Evolutionary conservation across 805 yeast species (phyloP), one percentile per base, ranked within the genome.

Genomic region (Nakazawaea molendinolei): DNA sequence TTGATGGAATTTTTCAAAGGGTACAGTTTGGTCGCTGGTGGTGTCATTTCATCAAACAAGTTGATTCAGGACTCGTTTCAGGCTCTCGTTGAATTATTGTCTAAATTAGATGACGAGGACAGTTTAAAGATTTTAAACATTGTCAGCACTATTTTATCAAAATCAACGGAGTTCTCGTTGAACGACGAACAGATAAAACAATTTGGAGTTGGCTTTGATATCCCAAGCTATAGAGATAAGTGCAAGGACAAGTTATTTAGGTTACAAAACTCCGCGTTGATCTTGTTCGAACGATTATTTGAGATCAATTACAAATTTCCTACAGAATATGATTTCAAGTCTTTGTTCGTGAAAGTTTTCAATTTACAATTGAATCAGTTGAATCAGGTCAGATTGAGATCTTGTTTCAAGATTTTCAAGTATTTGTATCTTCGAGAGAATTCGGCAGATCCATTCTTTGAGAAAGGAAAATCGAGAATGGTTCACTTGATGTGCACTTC

Each of bases 321-420:
- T 0, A 18, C 10, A 0, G 37, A 27, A 2, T 58, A 60, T 28
- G 47, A 51, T 18, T 46, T 54, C 14, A 47, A 58, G 24, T 55
- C 61, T 1, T 50, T 77, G 4, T 72, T 61, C 30, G 60, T 71
- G 1, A 56, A 76, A 21, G 53, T 71, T 5, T 76, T 66, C 57
- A 80, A 80, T 48, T 51, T 76, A 23, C 80, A 78, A 36, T 55
- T 80, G 23, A 69, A 68, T 39, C 69, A 75, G 1, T 49, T 61
- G 5, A 65, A 63, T 34, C 30, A 59, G 6, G 38, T 53, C 0
- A 51, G 76, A 28, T 42, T 75, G 1, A 45, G 52, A 1, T 45
- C 61, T 10, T 67, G 69, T 0, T 48, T 76, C 4, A 55, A 60
- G 34, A 42, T 75, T 0, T 68, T 79, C 43, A 67, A 65, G 5